These are phyloP conservation scores for Casaregolazyma suthepensis DNA, from an alignment of 1,139 yeast genomes.

Conservation along the genomic window DNA sequence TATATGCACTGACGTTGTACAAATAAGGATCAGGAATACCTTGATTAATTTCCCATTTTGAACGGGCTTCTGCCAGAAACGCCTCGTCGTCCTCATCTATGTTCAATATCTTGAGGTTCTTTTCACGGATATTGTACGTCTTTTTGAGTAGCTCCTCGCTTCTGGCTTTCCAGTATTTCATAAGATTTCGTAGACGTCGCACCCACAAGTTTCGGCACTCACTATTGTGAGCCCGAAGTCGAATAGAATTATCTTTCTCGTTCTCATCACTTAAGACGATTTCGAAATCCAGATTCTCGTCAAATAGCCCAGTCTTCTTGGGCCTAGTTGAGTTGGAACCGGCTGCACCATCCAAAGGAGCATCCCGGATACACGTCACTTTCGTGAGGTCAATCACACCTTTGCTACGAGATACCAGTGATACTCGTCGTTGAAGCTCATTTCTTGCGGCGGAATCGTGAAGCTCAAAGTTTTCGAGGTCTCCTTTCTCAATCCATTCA, in stretches of 20 bases:
- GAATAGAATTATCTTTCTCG: conserved; percentile 41
- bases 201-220: conserved; percentile 63
- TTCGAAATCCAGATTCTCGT: conserved; percentile 37
- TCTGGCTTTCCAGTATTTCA: conserved; percentile 55
- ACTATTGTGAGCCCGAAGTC: conserved; percentile 52
- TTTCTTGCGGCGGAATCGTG: conserved; percentile 52
- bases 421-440: conserved; percentile 59
- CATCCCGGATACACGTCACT: conserved; percentile 37
- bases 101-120: conserved; percentile 43
- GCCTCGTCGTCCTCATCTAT: conserved; percentile 58
- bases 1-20: conserved; percentile 50
- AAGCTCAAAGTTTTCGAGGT: conserved; percentile 39
- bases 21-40: conserved; percentile 50
- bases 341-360: not conserved
- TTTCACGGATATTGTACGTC: conserved; percentile 37
- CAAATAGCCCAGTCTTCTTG: not conserved
- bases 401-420: conserved; percentile 51
- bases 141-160: conserved; percentile 38
- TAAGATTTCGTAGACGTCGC: conserved; percentile 39
- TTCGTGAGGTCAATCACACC: conserved; percentile 56
- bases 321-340: not conserved
- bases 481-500: conserved; percentile 47
- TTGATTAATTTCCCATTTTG: conserved; percentile 49
- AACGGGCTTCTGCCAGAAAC: conserved; percentile 43
- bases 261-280: conserved; percentile 43